Evolutionary conservation across 306 rosid genomes (phyloP).

Genomic region (Vigna nakashimae): DNA sequence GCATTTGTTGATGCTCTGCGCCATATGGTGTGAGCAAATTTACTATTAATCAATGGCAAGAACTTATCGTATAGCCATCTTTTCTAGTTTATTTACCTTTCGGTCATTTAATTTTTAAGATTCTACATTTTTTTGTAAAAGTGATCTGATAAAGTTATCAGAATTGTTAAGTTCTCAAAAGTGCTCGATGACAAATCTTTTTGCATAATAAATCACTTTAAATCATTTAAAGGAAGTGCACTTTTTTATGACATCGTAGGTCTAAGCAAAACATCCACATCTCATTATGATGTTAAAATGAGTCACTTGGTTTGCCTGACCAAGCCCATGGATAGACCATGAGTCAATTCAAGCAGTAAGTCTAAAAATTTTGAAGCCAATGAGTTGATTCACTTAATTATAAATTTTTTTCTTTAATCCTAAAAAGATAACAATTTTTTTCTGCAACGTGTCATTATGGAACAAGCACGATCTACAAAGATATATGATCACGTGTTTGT

Average conservation of each 20-base stretch:
- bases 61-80: neutral
- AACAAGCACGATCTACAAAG: too few species aligned
- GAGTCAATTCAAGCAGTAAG: too few species aligned
- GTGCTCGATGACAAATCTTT: neutral
- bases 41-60: slow-evolving; percentile 32
- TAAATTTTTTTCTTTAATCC: too few species aligned
- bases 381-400: too few species aligned
- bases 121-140: neutral
- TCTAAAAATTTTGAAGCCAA: too few species aligned
- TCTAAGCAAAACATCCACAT: too few species aligned
- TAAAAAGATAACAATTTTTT: too few species aligned
- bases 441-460: too few species aligned
- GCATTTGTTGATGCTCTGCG: slow-evolving; percentile 70
- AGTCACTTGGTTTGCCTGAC: too few species aligned
- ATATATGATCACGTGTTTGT: too few species aligned
- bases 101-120: slow-evolving; percentile 20
- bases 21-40: slow-evolving; percentile 58
- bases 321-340: too few species aligned
- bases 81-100: slow-evolving; percentile 16
- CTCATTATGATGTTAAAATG: too few species aligned
- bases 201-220: slow-evolving; percentile 1
- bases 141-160: neutral
- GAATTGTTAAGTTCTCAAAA: neutral
- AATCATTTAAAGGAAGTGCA: neutral
- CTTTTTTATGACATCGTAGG: neutral